Evolutionary conservation across 2,329 filamentous ascomycete species (phyloP).

Genomic region (Talaromyces atroroseus): DNA sequence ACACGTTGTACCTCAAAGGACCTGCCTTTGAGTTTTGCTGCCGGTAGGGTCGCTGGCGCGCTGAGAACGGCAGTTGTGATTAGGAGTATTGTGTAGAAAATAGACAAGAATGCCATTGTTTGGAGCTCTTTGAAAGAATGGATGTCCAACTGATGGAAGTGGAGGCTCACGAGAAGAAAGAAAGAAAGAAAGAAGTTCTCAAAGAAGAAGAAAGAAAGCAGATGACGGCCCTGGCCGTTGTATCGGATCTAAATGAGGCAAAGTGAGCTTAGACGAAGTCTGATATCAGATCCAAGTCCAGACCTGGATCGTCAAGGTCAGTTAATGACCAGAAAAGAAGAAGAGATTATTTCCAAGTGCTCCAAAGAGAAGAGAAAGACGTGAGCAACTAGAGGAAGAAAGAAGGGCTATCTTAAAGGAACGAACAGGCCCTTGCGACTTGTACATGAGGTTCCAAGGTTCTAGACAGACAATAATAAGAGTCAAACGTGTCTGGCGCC

Average conservation of each 20-base stretch:
- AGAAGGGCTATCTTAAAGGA: neutral
- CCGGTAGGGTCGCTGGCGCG: slow-evolving; percentile 23
- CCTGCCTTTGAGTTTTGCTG: slow-evolving; percentile 24
- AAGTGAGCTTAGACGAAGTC: neutral
- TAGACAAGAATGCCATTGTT: slow-evolving; percentile 26
- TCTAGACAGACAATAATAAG: slow-evolving; percentile 3
- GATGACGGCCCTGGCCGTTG: neutral
- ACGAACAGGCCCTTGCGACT: neutral
- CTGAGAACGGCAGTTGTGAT: slow-evolving; percentile 30
- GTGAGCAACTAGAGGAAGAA: neutral
- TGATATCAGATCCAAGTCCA: slow-evolving; percentile 18
- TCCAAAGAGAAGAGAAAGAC: neutral
- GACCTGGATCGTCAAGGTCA: slow-evolving; percentile 13
- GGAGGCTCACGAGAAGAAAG: neutral
- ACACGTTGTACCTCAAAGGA: slow-evolving; percentile 60
- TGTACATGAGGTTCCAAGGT: too few species aligned
- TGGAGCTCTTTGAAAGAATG: neutral
- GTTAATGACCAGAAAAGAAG: neutral
- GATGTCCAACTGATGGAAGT: too few species aligned
- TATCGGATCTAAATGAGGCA: neutral
- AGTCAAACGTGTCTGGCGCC: slow-evolving; percentile 5
- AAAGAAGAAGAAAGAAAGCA: neutral
- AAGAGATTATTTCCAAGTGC: neutral
- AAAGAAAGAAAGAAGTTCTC: neutral
- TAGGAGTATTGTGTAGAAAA: slow-evolving; percentile 24